Evolutionary conservation across 2,329 filamentous ascomycete genomes (phyloP).

Genomic region (Pseudopithomyces chartarum): DNA sequence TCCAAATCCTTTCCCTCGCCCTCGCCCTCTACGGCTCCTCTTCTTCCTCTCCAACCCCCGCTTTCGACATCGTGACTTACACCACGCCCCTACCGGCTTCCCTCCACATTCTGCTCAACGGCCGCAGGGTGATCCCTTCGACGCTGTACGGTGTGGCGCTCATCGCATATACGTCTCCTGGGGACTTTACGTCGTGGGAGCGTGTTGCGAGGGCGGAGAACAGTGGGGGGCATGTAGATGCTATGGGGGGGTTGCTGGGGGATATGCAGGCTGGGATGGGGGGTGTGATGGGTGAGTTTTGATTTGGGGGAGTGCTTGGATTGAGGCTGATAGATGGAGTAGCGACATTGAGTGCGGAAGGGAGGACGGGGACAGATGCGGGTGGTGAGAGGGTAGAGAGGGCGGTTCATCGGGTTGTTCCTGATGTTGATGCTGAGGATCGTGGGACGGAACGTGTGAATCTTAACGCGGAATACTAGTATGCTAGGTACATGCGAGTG

Average conservation of each 20-base stretch:
- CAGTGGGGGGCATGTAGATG: not conserved
- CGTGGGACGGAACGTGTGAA: not conserved
- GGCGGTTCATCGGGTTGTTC: not conserved
- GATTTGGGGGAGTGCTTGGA: not conserved
- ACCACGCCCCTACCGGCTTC: not conserved
- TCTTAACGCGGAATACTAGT: not conserved
- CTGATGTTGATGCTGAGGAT: not conserved
- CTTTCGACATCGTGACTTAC: constrained; percentile 6
- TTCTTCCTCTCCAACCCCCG: not conserved
- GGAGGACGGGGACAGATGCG: not conserved
- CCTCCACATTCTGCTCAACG: not conserved
- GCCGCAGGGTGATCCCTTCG: not conserved
- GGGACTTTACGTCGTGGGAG: not conserved
- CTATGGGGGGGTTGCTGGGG: constrained; percentile 1
- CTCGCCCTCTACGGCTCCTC: constrained; percentile 4
- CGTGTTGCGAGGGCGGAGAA: not conserved
- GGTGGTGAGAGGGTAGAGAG: no score
- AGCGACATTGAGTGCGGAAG: not conserved
- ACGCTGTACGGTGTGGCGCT: not conserved
- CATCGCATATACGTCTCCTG: not conserved
- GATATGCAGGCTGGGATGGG: constrained; percentile 12
- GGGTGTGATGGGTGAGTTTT: constrained; percentile 9
- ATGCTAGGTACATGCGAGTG: not conserved
- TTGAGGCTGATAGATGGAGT: not conserved
- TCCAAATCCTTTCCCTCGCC: not conserved